phyloP scores from a whole-genome alignment of 108 stramenopile genomes.

The Nitzschia sp. region DNA sequence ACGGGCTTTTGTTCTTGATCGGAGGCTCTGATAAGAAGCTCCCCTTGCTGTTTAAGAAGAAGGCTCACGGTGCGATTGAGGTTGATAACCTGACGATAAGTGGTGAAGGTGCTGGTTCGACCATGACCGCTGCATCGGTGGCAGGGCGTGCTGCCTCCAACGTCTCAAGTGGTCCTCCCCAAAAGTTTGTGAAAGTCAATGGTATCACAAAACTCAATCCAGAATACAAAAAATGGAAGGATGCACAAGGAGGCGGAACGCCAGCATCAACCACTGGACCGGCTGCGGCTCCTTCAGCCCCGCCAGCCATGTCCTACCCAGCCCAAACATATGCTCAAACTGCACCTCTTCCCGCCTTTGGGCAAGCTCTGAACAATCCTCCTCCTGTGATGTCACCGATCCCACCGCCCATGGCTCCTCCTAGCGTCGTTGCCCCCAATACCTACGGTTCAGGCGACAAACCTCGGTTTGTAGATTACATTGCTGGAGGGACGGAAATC shows the following conservation, averaged over 20 bases:
- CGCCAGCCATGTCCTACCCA: too few relatives aligned
- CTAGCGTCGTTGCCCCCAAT: neutral
- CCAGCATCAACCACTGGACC: neutral
- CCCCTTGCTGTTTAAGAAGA: conserved; percentile 16
- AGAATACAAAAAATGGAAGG: conserved; percentile 44
- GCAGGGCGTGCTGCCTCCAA: neutral
- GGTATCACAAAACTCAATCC: conserved; percentile 53
- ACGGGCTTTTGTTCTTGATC: conserved; percentile 31
- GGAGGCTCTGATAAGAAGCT: neutral
- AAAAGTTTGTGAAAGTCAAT: conserved; percentile 42
- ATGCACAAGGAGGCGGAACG: neutral
- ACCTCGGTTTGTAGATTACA: conserved; percentile 70
- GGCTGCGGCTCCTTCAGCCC: neutral
- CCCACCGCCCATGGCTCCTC: conserved; percentile 1
- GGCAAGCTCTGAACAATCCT: neutral
- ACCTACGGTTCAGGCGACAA: neutral
- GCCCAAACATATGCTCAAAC: too few relatives aligned
- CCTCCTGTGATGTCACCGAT: conserved; percentile 15
- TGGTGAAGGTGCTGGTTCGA: neutral
- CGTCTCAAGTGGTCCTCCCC: conserved; percentile 9
- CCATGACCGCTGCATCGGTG: neutral
- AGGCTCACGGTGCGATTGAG: conserved; percentile 11
- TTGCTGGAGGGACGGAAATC: conserved; percentile 68
- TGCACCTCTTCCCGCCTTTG: neutral
- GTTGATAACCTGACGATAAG: conserved; percentile 1